Conservation (phyloP, 257 asterid genomes). For the Scutellaria minor region DNA sequence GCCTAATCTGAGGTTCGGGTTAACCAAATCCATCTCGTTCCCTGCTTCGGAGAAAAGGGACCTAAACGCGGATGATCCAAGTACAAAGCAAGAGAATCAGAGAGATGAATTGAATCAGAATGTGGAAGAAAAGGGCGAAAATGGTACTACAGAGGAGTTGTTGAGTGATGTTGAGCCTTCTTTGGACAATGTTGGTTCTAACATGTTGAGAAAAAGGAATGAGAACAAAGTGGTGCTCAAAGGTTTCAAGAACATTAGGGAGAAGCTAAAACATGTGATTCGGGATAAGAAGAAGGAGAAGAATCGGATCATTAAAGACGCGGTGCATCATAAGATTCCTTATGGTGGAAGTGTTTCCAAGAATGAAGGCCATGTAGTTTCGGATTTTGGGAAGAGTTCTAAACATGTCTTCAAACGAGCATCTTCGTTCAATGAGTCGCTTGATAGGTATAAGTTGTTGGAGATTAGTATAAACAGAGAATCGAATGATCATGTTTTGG, state of each 20-base stretch:
- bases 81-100: constrained; percentile 17
- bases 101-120: constrained; percentile 2
- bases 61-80: background rate
- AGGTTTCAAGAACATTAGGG: constrained; percentile 66
- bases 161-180: constrained; percentile 11
- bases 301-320: constrained; percentile 75
- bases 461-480: constrained; percentile 43
- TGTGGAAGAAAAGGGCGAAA: constrained; percentile 12
- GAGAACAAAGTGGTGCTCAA: constrained; percentile 49
- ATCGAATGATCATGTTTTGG: constrained; percentile 40
- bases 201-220: constrained; percentile 34
- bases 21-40: constrained; percentile 68
- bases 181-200: no score
- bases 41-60: constrained; percentile 37
- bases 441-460: constrained; percentile 52
- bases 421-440: constrained; percentile 59
- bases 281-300: constrained; percentile 68
- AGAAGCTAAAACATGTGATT: constrained; percentile 63
- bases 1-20: constrained; percentile 42
- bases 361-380: constrained; percentile 33
- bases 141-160: constrained; percentile 23
- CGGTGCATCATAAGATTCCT: constrained; percentile 72
- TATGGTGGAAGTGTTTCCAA: constrained; percentile 48
- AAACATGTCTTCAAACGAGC: constrained; percentile 46
- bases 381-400: constrained; percentile 27